Evolutionary conservation across 2,329 filamentous ascomycete genomes (phyloP).

Genomic region (Aspergillus neoniger): DNA sequence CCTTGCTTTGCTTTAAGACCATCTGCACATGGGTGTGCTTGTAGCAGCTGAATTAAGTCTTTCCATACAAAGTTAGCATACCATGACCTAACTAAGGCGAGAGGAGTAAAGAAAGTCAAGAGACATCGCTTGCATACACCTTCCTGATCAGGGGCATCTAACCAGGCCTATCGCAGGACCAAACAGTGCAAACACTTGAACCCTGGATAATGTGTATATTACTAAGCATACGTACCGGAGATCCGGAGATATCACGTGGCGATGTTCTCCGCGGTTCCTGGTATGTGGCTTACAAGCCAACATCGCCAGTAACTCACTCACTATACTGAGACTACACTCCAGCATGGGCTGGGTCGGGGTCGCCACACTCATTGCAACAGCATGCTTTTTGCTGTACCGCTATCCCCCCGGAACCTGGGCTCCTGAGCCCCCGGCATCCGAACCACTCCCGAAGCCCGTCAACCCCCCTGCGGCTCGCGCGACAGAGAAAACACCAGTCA

Average conservation of each 20-base stretch:
- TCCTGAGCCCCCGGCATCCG: slow-evolving; percentile 24
- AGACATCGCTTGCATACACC: too few relatives aligned
- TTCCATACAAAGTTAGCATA: too few relatives aligned
- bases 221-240: not conserved
- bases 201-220: not conserved
- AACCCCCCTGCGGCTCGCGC: slow-evolving; percentile 8
- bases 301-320: not conserved
- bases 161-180: too few relatives aligned
- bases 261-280: not conserved
- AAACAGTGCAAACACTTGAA: too few relatives aligned
- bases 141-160: too few relatives aligned
- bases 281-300: not conserved
- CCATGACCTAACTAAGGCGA: too few relatives aligned
- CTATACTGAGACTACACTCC: slow-evolving; percentile 9
- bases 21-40: too few relatives aligned
- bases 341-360: slow-evolving; percentile 48
- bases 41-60: too few relatives aligned
- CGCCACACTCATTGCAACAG: slow-evolving; percentile 41
- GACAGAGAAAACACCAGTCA: slow-evolving; percentile 15
- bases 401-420: slow-evolving; percentile 40
- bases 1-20: too few relatives aligned
- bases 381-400: slow-evolving; percentile 44
- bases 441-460: slow-evolving; percentile 16
- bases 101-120: too few relatives aligned
- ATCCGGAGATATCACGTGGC: not conserved